Base-by-base conservation (phyloP, 202 grass and related monocot species). In the Setaria italica region DNA sequence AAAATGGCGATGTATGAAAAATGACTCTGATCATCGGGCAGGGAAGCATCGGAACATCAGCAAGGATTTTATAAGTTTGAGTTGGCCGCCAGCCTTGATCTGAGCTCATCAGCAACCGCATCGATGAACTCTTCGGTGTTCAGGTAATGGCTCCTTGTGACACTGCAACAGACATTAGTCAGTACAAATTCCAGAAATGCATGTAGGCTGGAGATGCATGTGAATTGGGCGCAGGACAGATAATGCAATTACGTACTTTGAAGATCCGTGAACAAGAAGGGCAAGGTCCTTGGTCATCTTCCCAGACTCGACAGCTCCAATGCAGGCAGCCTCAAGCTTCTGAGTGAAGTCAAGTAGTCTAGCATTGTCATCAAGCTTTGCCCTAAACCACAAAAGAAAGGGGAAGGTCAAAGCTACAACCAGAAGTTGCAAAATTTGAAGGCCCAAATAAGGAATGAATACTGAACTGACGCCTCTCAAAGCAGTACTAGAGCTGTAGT, bases 201-300 rank as follows among this genome's bases (percentile, higher is more conserved):
- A 7, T 35, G 9, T 21, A 53, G 6, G 41, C 37, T 70, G 12
- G 70, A 82, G 53, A 82, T 58, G 66, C 51, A 72, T 32, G 45
- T 82, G 21, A 72, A 9, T 59, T 4, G 11, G 16, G 19, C 0
- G 20, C 19, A 19, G 77, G 11, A n/a, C 6, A 14, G 15, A 54
- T 4, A 43, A 2, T 41, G 42, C 16, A 55, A 6, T 5, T 51
- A 45, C 57, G 14, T 77, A 86, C 73, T 84, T 87, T 55, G 78
- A 71, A 53, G 85, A 57, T 65, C 89, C 89, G 0, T 91, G 89
- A 67, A 87, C 63, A 50, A 90, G 84, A 63, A 87, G 76, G 5
- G 82, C 85, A 65, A 91, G 85, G 79, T 91, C 90, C 53, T 92
- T 92, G 74, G 90, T 92, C 90, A 89, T 92, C 86, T 89, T 92